A percentile compares a stretch with the other conserved stretches of the same genome.
Evolutionary conservation across 108 stramenopile genomes (phyloP).

Genomic region (Pseudonitzschia multistriata): DNA sequence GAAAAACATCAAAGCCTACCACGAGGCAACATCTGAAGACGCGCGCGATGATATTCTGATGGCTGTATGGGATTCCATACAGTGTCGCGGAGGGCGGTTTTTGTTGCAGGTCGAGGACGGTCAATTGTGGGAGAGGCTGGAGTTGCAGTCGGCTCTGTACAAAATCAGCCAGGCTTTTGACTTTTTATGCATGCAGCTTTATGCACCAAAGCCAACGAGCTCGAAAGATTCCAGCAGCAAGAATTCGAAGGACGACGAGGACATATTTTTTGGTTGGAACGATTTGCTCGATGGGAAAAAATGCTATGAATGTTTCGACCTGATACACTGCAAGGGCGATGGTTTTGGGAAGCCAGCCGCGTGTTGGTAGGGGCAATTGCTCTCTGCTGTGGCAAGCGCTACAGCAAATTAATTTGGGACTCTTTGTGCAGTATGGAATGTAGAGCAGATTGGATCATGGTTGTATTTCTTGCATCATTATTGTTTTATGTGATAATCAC

Average conservation of each 20-base stretch:
- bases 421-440: too few species aligned
- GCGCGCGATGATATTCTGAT: constrained; percentile 11
- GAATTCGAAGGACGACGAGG: background rate
- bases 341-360: background rate
- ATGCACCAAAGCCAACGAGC: background rate
- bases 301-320: constrained; percentile 8
- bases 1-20: constrained; percentile 18
- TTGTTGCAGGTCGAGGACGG: constrained; percentile 9
- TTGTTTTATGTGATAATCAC: too few species aligned
- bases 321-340: constrained; percentile 9
- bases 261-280: constrained; percentile 18
- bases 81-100: constrained; percentile 3
- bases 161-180: constrained; percentile 18
- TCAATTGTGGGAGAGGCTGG: constrained; percentile 14
- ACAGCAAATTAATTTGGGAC: too few species aligned
- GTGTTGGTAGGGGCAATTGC: constrained; percentile 9
- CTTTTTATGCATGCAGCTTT: constrained; percentile 9
- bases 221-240: constrained; percentile 5
- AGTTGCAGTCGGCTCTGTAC: constrained; percentile 6
- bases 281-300: constrained; percentile 9
- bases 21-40: constrained; percentile 3
- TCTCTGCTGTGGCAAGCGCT: too few species aligned
- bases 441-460: too few species aligned
- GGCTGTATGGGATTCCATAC: constrained; percentile 10
- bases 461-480: too few species aligned